phyloP scores from a whole-genome alignment of 2,329 filamentous ascomycete species.

The Aspergillus ibericus region DNA sequence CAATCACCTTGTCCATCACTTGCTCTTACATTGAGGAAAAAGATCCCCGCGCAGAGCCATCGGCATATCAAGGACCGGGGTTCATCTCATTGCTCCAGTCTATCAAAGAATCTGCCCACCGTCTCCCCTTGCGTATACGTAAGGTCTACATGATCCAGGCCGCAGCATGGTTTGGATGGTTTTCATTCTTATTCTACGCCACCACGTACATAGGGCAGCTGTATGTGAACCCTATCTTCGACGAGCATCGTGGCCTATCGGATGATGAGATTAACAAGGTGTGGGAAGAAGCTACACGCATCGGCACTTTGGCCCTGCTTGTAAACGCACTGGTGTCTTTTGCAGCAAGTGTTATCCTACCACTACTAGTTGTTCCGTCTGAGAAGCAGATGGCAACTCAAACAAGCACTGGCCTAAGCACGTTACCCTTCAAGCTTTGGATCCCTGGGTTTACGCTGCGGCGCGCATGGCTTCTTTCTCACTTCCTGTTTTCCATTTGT shows the following conservation, averaged over 20 bases:
- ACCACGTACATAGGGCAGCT: conserved; percentile 91
- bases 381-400: conserved; percentile 48
- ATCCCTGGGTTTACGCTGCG: conserved; percentile 61
- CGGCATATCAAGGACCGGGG: conserved; percentile 60
- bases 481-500: conserved; percentile 72
- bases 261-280: conserved; percentile 71
- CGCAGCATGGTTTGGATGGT: conserved; percentile 91
- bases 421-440: not conserved
- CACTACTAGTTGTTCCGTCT: conserved; percentile 79
- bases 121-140: conserved; percentile 75
- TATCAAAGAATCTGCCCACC: conserved; percentile 71
- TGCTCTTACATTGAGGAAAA: conserved; percentile 69
- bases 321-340: conserved; percentile 85
- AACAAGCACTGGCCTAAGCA: not conserved
- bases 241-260: conserved; percentile 73
- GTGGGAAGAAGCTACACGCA: conserved; percentile 79
- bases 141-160: conserved; percentile 79
- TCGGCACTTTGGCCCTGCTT: conserved; percentile 83
- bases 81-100: conserved; percentile 75
- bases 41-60: conserved; percentile 71
- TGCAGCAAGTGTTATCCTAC: conserved; percentile 74
- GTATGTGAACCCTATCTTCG: conserved; percentile 78
- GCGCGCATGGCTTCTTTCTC: conserved; percentile 77
- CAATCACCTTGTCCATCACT: conserved; percentile 68
- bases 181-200: conserved; percentile 90